Evolutionary conservation across 2,329 filamentous ascomycete genomes (phyloP).

Genomic region (Lomentospora prolificans): DNA sequence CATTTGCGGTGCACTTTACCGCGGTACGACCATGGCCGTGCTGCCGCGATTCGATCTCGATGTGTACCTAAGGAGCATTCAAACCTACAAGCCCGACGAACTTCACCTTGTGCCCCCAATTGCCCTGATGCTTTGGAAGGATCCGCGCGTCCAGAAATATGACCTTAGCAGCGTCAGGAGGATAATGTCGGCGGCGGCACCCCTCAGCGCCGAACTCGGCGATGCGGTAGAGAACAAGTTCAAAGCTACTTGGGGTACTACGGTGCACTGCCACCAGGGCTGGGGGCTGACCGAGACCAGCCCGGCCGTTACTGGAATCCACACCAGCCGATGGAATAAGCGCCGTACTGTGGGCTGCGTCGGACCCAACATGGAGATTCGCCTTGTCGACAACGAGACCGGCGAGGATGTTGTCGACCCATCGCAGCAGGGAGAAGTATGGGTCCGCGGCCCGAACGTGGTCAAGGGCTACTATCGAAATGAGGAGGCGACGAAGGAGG

Average conservation of each 20-base stretch:
- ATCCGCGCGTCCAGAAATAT: not conserved
- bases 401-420: not conserved
- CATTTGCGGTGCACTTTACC: not conserved
- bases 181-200: not conserved
- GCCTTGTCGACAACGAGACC: not conserved
- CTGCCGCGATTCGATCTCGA: not conserved
- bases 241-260: not conserved
- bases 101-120: not conserved
- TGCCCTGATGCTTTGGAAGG: not conserved
- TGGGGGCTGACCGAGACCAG: not conserved
- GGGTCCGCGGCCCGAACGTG: not conserved
- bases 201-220: not conserved
- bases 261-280: not conserved
- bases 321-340: not conserved
- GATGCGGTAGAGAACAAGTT: not conserved
- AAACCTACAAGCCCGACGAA: not conserved
- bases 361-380: not conserved
- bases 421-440: not conserved
- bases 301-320: not conserved
- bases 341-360: not conserved
- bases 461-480: not conserved
- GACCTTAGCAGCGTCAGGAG: not conserved
- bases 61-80: not conserved
- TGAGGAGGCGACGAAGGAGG: not conserved
- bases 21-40: not conserved